phyloP scores from a whole-genome alignment of 169 alveolate genomes.

The Plasmodium berghei region DNA sequence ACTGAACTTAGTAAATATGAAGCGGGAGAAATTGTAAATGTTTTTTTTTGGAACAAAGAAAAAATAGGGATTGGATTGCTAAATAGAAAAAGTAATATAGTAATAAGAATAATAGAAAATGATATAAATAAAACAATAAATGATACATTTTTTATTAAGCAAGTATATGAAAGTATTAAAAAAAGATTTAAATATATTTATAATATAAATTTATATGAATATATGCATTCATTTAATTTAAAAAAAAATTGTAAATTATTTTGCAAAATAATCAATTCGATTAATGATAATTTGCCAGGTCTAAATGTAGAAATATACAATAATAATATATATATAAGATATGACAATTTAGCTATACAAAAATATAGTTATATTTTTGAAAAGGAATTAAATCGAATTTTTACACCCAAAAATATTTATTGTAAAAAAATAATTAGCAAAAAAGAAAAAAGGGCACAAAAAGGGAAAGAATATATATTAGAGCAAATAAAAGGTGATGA shows the following conservation, averaged over 20 bases:
- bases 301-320: slow-evolving; percentile 10
- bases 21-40: slow-evolving; percentile 46
- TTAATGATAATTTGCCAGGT: slow-evolving; percentile 40
- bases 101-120: slow-evolving; percentile 28
- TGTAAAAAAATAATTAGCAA: slow-evolving; percentile 53
- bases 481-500: slow-evolving; percentile 46
- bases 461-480: slow-evolving; percentile 51
- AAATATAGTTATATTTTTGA: slow-evolving; percentile 36
- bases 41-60: slow-evolving; percentile 30
- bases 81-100: slow-evolving; percentile 56
- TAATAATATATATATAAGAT: slow-evolving; percentile 33
- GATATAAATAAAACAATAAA: slow-evolving; percentile 27
- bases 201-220: slow-evolving; percentile 28
- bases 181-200: slow-evolving; percentile 49
- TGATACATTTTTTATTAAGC: slow-evolving; percentile 29
- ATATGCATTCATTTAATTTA: slow-evolving; percentile 30
- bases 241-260: slow-evolving; percentile 19
- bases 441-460: slow-evolving; percentile 68
- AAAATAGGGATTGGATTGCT: slow-evolving; percentile 35
- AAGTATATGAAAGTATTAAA: slow-evolving; percentile 52
- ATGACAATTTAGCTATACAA: slow-evolving; percentile 54
- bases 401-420: slow-evolving; percentile 33
- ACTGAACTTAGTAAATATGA: slow-evolving; percentile 29
- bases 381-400: slow-evolving; percentile 28
- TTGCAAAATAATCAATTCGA: slow-evolving; percentile 39